Evolutionary conservation across 768 basidiomycete species (phyloP), one percentile per base, ranked within the genome.

Genomic region (Tephrocybe sp.): DNA sequence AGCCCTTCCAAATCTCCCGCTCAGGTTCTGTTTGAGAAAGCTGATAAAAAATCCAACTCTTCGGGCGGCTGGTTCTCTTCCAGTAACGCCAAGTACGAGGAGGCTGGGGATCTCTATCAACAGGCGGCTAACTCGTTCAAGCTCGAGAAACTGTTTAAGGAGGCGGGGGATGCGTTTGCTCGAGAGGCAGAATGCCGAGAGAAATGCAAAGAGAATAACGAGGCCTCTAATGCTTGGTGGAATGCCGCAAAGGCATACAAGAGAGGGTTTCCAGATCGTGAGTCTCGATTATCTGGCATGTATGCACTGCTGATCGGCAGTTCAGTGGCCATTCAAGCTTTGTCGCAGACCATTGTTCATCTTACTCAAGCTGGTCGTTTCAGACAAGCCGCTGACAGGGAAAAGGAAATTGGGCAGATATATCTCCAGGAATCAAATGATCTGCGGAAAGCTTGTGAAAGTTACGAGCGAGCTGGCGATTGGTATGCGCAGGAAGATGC

Each of bases 401-500:
- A 98, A 77, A 98, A 96, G 71, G 90, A 98, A 72, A 95, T 98
- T 56, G 97, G 86, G 2, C 87, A 92, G 64, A 93, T 98, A 54
- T 87, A 92, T 69, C 79, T 93, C n/a, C 85, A 90, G 54, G 89
- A 92, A 57, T 70, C 76, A 35, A 75, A 84, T 58, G 89, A 97
- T 67, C 71, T 95, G 26, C 79, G 80, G 12, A 88, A 85, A 59
- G 94, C 94, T 46, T 91, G 92, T 62, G 93, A 98, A 51, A 92
- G 91, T 69, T 93, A 85, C 59, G 87, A 87, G 63, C 77, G 88
- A 41, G 97, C 97, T 11, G 96, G 86, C 21, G 94, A 99, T 34
- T 96, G 96, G 92, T 98, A 99, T 73, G 78, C 85, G n/a, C 88
- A 93, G 60, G 97, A 99, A 69, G 97, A 98, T 72, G 94, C 97